These are phyloP conservation scores for Azolla pinnata DNA, from an alignment of 75 land plant species.

Conservation along the genomic window DNA sequence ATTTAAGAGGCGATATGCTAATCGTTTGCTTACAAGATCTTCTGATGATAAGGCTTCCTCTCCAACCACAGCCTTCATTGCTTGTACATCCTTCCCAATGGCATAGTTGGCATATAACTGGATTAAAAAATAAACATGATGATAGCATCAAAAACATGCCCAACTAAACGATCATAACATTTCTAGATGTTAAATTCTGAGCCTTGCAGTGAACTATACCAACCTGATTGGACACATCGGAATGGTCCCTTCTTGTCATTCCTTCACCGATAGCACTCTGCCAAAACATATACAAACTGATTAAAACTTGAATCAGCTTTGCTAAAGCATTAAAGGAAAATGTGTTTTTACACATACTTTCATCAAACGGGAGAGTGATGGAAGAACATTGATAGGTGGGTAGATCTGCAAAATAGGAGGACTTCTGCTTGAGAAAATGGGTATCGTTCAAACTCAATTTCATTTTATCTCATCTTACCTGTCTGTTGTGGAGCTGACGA, in stretches of 20 bases:
- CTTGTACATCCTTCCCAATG: slow-evolving; percentile 39
- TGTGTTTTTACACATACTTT: slow-evolving; percentile 17
- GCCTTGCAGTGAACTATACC: background rate
- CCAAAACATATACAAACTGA: background rate
- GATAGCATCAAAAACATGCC: too few relatives aligned
- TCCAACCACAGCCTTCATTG: slow-evolving; percentile 49
- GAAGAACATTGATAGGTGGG: slow-evolving; percentile 43
- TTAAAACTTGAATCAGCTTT: background rate
- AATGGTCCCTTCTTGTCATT: slow-evolving; percentile 40
- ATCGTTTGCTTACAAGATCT: slow-evolving; percentile 25
- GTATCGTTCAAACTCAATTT: background rate
- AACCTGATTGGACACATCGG: slow-evolving; percentile 39
- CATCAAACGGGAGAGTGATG: slow-evolving; percentile 38
- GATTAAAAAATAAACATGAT: background rate
- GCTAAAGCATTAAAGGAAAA: background rate
- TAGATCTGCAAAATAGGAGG: slow-evolving; percentile 23
- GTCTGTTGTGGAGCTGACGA: slow-evolving; percentile 36
- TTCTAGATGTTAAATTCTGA: too few relatives aligned
- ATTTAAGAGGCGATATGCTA: too few relatives aligned
- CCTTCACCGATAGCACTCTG: slow-evolving; percentile 48
- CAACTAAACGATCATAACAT: too few relatives aligned
- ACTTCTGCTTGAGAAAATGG: background rate
- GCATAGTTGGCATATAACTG: slow-evolving; percentile 41
- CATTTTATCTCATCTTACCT: slow-evolving; percentile 12
- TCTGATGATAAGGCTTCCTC: slow-evolving; percentile 41